Base-by-base conservation (phyloP, 768 basidiomycete genomes). In the Russula lepida region DNA sequence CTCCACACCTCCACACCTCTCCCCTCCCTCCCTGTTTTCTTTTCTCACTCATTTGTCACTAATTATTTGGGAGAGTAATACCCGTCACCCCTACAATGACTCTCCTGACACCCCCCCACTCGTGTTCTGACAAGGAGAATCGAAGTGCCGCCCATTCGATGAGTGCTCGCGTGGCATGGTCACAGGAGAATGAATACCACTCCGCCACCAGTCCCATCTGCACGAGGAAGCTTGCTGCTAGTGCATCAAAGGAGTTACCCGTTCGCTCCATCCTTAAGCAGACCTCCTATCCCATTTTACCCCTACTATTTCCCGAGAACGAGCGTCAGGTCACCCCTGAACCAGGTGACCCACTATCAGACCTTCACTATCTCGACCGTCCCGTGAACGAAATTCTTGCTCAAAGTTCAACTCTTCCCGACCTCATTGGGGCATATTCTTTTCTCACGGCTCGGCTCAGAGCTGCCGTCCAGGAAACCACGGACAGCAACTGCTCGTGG, bases 311-410 rank as follows among this genome's bases (percentile, higher is more conserved):
- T n/a, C 30, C 49, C 4, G 75, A 78, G 52, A 73, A 72, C 27
- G 71, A 74, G 54, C 81, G 89, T 58, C 84, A 89, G 59, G 72
- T 77, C 15, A 92, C 90, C 0, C 91, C 90, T n/a, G 89, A 89
- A 67, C 90, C 91, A 2, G 72, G 74, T 2, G 82, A 84, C 67
- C 86, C 88, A 12, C 77, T 89, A 19, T 76, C 76, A 7, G 77
- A 89, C 67, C 72, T 84, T 13, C 71, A 72, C 21, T 92, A 89
- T 69, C 80, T 92, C 32, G 77, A 78, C n/a, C 74, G 78, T 28
- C 84, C 89, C 3, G 79, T 92, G 3, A 71, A 78, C 3, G 79
- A 76, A 52, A 84, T 92, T 56, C 71, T 88, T 27, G 74, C 78
- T 12, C 65, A 71, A 1, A 74, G 78, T 44, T 72, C 80, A 15